phyloP scores from a whole-genome alignment of 208 protist species.

The Crithidia fasciculata region DNA sequence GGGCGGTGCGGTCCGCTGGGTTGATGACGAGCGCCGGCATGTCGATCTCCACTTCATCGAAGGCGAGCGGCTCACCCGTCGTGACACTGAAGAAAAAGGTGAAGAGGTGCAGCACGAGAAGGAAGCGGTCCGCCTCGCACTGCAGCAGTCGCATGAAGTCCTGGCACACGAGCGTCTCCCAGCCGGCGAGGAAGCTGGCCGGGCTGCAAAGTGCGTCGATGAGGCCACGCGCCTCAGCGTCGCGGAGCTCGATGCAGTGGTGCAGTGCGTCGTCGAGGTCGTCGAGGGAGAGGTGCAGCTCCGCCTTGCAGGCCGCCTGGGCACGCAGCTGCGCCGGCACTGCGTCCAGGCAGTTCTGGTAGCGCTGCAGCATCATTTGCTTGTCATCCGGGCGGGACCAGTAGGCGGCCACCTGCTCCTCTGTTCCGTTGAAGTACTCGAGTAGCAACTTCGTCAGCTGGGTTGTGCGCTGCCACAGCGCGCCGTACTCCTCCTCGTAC shows the following conservation, averaged over 20 bases:
- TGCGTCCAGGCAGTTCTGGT: constrained; percentile 58
- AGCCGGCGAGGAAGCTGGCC: constrained; percentile 65
- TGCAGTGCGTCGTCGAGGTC: constrained; percentile 55
- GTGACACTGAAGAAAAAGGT: constrained; percentile 73
- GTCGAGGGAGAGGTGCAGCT: constrained; percentile 71
- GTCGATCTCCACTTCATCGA: constrained; percentile 73
- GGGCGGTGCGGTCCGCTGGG: constrained; percentile 21
- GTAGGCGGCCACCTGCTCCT: constrained; percentile 47
- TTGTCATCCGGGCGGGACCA: constrained; percentile 72
- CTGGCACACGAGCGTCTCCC: constrained; percentile 67
- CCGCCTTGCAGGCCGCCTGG: constrained; percentile 66
- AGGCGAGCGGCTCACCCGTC: constrained; percentile 56
- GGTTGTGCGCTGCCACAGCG: constrained; percentile 36
- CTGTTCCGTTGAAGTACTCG: constrained; percentile 44
- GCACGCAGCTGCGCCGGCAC: constrained; percentile 48
- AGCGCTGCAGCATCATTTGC: constrained; percentile 63
- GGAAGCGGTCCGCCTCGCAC: constrained; percentile 76
- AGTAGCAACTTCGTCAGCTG: constrained; percentile 49
- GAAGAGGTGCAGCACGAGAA: constrained; percentile 57
- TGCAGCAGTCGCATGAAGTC: constrained; percentile 56
- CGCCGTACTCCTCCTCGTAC: constrained; percentile 62
- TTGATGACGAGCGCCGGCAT: constrained; percentile 23
- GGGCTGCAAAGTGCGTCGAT: constrained; percentile 60
- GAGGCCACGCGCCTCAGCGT: constrained; percentile 41
- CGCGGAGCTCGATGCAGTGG: constrained; percentile 44